These are phyloP conservation scores for Lentinula boryana DNA, from an alignment of 768 basidiomycete genomes.

Conservation along the genomic window DNA sequence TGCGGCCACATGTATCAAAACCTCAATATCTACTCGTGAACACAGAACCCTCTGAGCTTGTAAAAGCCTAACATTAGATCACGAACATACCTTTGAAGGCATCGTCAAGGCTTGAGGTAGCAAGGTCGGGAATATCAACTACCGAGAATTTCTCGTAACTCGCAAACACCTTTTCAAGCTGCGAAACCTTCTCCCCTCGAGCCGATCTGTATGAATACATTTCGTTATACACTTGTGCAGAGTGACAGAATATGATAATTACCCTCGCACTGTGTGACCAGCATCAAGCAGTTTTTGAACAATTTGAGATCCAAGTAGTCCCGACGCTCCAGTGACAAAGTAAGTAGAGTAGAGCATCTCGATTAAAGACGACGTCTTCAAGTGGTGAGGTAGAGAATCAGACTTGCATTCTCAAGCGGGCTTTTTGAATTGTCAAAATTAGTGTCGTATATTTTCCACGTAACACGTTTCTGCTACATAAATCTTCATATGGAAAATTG, in stretches of 20 bases:
- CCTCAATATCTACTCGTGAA: conserved; percentile 27
- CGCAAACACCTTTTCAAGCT: background rate
- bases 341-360: background rate
- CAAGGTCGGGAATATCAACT: conserved; percentile 3
- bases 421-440: no score
- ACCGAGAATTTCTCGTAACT: conserved; percentile 3
- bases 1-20: conserved; percentile 27
- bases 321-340: conserved; percentile 3
- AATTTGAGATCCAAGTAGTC: conserved; percentile 1
- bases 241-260: background rate
- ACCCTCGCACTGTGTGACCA: conserved; percentile 3
- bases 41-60: background rate
- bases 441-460: no score
- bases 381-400: no score
- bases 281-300: conserved; percentile 4
- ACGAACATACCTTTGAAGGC: background rate
- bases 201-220: conserved; percentile 6
- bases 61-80: background rate
- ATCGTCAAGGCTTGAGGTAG: background rate
- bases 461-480: no score
- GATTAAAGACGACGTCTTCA: no score
- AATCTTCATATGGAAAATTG: no score
- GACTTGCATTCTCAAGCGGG: no score
- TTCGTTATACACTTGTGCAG: background rate
- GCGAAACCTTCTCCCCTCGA: conserved; percentile 6